phyloP scores from a whole-genome alignment of 2,329 filamentous ascomycete species.

The Xylaria hypoxylon region DNA sequence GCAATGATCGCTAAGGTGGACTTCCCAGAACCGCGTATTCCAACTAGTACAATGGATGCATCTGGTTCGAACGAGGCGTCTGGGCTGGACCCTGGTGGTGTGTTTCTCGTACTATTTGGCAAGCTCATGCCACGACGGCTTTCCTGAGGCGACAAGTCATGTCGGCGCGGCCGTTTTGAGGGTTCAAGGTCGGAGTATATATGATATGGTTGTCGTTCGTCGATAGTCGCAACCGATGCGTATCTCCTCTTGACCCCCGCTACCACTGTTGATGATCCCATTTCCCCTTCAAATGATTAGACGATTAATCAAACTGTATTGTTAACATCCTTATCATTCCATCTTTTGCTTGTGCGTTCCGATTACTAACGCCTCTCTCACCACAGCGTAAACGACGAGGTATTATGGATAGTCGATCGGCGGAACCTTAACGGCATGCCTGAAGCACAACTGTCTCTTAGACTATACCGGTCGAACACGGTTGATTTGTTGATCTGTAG shows the following conservation, averaged over 20 bases:
- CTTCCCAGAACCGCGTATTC: conserved; percentile 80
- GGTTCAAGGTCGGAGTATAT: conserved; percentile 18
- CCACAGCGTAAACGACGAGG: background rate
- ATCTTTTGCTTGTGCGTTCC: background rate
- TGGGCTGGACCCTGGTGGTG: conserved; percentile 45
- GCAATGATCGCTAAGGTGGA: conserved; percentile 81
- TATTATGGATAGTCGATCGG: background rate
- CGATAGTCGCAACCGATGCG: conserved; percentile 49
- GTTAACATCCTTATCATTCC: background rate
- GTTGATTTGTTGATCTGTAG: background rate
- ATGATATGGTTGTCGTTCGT: conserved; percentile 38
- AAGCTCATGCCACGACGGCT: conserved; percentile 4
- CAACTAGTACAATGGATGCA: conserved; percentile 78
- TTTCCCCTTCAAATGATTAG: conserved; percentile 8
- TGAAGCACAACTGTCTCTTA: background rate
- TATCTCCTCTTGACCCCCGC: conserved; percentile 56
- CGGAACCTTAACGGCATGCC: background rate
- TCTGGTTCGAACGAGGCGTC: conserved; percentile 62
- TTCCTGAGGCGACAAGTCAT: conserved; percentile 6
- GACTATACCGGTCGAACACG: background rate
- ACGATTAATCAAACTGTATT: background rate
- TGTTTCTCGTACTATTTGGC: conserved; percentile 34
- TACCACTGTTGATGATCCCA: conserved; percentile 50
- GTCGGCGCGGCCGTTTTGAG: conserved; percentile 29
- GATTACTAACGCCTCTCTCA: background rate